Evolutionary conservation across 345 rosid species (phyloP), one percentile per base, ranked within the genome.

Genomic region (Salix koriyanagi): DNA sequence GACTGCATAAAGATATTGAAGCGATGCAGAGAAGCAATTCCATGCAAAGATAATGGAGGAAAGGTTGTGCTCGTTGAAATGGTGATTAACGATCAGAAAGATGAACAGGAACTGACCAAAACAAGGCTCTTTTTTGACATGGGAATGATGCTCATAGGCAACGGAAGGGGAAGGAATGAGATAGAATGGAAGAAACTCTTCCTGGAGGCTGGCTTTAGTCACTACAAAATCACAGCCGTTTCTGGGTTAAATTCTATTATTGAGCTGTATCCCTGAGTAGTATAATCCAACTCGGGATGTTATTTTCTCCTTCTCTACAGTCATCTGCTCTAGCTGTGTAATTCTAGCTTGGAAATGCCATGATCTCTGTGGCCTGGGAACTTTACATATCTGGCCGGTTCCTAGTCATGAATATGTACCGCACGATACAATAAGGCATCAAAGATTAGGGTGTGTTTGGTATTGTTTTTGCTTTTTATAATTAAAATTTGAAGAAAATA

Each of bases 11-110:
- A 68, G 65, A 80, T 80, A 14, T 46, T 80, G 79, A 80, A 80
- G 69, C 62, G 34, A 56, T 80, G 83, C 76, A 80, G 60, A 60
- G 79, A 58, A 41, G 72, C 79, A 2, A 80, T 80, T 37, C 52
- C 21, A 23, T 32, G 71, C 30, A 36, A 71, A 67, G 86, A 71
- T n/a, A 52, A 73, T 36, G 72, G 80, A 58, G 87, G 87, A 18
- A 81, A 79, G 67, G 66, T 81, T 76, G 71, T 84, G 9, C 79
- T 84, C 36, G 75, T 84, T 3, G 87, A 84, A 54, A 74, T 82
- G 61, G 81, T 82, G 79, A 79, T 74, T 23, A 62, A 77, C 46
- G 81, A 41, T 54, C 18, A 74, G 66, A 74, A 79, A 71, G 83
- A 84, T 76, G 79, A 83, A 25, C 30, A 28, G 34, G 66, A 70